Percentiles rank a stretch among this genome's conserved stretches.
Evolutionary conservation across 345 rosid genomes (phyloP).

Genomic region (Chamaenerion angustifolium): DNA sequence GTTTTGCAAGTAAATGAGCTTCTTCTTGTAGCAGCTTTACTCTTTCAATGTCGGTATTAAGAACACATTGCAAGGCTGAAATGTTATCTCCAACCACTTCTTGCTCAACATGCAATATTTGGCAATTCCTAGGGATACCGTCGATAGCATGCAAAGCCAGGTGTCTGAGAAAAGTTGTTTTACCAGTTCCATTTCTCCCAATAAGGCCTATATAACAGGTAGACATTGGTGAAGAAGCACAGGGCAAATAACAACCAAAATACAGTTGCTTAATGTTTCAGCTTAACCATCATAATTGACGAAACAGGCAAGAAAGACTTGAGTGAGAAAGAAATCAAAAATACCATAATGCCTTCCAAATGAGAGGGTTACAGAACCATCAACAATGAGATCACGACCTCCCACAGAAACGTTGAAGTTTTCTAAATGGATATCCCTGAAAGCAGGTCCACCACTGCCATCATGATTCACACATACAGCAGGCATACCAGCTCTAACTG

Average conservation of each 20-base stretch:
- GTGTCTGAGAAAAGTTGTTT: slow-evolving; percentile 90
- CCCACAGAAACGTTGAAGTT: slow-evolving; percentile 87
- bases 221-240: neutral
- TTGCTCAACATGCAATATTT: slow-evolving; percentile 93
- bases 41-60: slow-evolving; percentile 85
- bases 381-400: slow-evolving; percentile 94
- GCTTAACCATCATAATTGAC: slow-evolving; percentile 2
- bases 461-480: slow-evolving; percentile 71
- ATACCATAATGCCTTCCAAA: slow-evolving; percentile 93
- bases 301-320: slow-evolving; percentile 2
- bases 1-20: slow-evolving; percentile 44
- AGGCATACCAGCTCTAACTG: slow-evolving; percentile 90
- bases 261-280: neutral
- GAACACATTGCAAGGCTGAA: slow-evolving; percentile 89
- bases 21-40: slow-evolving; percentile 78
- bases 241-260: no score
- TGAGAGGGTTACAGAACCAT: slow-evolving; percentile 75
- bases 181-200: slow-evolving; percentile 98
- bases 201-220: slow-evolving; percentile 58
- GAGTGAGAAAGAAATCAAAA: slow-evolving; percentile 18
- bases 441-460: slow-evolving; percentile 45
- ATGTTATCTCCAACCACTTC: slow-evolving; percentile 90
- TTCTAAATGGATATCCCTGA: slow-evolving; percentile 91
- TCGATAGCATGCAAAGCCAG: slow-evolving; percentile 97
- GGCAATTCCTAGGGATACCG: slow-evolving; percentile 94